Conservation (phyloP, 768 basidiomycete genomes). For the Cyathus striatus region DNA sequence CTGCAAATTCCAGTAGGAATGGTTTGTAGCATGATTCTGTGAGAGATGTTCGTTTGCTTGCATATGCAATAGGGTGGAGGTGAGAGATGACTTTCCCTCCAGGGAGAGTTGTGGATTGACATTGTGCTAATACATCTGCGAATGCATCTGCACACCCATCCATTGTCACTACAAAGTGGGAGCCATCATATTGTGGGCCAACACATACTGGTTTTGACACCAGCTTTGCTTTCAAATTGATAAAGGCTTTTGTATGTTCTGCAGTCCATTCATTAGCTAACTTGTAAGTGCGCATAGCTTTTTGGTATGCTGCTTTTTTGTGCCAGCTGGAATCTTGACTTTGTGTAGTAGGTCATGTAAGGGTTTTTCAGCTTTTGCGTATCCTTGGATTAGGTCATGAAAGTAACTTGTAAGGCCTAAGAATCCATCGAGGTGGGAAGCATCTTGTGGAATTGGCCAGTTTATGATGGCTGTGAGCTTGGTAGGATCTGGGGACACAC, state of each 20-base stretch:
- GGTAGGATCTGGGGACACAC: slow-evolving; percentile 22
- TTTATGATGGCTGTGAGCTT: slow-evolving; percentile 30
- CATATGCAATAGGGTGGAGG: slow-evolving; percentile 23
- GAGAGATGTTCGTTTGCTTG: slow-evolving; percentile 25
- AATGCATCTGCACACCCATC: slow-evolving; percentile 31
- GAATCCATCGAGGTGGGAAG: slow-evolving; percentile 20
- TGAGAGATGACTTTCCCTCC: slow-evolving; percentile 12
- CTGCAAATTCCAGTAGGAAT: slow-evolving; percentile 28
- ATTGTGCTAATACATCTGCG: slow-evolving; percentile 22
- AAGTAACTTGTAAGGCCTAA: slow-evolving; percentile 26
- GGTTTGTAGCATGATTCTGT: slow-evolving; percentile 25
- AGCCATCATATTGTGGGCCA: slow-evolving; percentile 18
- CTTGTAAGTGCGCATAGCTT: slow-evolving; percentile 11
- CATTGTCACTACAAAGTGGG: slow-evolving; percentile 28
- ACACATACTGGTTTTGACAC: slow-evolving; percentile 17
- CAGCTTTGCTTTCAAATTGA: slow-evolving; percentile 16
- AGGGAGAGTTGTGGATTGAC: slow-evolving; percentile 9
- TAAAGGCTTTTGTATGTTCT: slow-evolving; percentile 19
- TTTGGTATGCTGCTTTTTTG: slow-evolving; percentile 14
- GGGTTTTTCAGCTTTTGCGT: slow-evolving; percentile 21
- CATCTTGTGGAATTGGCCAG: slow-evolving; percentile 19
- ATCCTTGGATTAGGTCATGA: slow-evolving; percentile 25
- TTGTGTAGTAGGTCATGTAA: slow-evolving; percentile 17
- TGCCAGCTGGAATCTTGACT: slow-evolving; percentile 9
- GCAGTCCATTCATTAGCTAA: not conserved